Base-by-base conservation (phyloP, 2,329 filamentous ascomycete genomes). In the Lomentospora prolificans region DNA sequence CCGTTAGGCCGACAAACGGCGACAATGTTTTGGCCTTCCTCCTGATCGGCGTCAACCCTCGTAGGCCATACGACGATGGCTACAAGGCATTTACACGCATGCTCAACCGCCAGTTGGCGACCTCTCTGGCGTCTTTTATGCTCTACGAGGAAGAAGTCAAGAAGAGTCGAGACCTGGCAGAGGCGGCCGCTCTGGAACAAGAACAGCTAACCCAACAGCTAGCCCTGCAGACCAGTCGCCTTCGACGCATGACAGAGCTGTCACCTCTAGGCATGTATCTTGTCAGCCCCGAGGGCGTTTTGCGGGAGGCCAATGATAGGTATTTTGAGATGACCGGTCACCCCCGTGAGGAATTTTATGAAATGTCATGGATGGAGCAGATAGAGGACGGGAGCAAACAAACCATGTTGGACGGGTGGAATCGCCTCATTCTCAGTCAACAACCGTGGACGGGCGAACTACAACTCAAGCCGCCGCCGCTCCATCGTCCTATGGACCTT, bases 201-300 rank as follows among this genome's bases (percentile, higher is more conserved):
- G 86, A 89, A 61, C 84, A 90, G 63, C 77, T 94, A 3, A 89
- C 86, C 0, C 80, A 89, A 65, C 86, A 92, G 65, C 75, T 94
- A 10, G 82, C 75, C 86, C 17, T 72, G 80, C 31, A 84, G 81
- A 1, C 77, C 80, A 61, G 80, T 85, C 62, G 80, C 80, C 0
- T 74, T 78, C 48, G 81, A 85, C 78, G 87, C 50, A 90, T 94
- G 86, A 87, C 89, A 2, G 88, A 91, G 64, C 89, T 90, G 60
- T 86, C 87, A 0, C 89, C 89, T 0, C 88, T 91, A 1, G 89
- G 89, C 28, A 86, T 95, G 72, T 92, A 92, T 66, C 91, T 94
- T 61, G 86, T 87, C n/a, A 80, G 90, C 64, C 76, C 80, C 0
- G 69, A 75, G 41, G 89, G 89, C 3, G 73, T 78, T 24, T 87